Conservation (phyloP, 129 eudicot species). For the Oenanthe sinensis region DNA sequence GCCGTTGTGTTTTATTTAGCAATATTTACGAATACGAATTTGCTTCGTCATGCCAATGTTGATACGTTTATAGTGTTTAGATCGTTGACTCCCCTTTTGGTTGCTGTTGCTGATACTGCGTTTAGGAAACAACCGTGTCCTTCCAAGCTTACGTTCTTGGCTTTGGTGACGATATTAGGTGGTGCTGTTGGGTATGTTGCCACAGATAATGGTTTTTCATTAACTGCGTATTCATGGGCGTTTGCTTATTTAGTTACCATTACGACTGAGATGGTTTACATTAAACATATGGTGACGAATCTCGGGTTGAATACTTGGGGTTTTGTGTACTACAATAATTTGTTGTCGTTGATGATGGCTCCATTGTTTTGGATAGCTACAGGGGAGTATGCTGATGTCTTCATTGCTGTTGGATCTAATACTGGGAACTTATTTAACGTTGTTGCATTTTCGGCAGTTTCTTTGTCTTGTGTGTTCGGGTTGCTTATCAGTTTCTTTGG, state of each 20-base stretch:
- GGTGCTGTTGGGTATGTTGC: constrained; percentile 96
- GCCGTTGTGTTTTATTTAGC: constrained; percentile 74
- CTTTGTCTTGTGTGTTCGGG: constrained; percentile 77
- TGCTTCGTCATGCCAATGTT: constrained; percentile 89
- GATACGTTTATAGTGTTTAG: constrained; percentile 90
- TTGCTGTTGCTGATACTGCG: constrained; percentile 75
- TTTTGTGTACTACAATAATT: constrained; percentile 71
- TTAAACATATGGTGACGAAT: constrained; percentile 91
- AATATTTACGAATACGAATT: constrained; percentile 79
- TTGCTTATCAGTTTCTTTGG: constrained; percentile 88
- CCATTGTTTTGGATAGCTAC: constrained; percentile 86
- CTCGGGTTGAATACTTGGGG: constrained; percentile 96
- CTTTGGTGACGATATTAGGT: constrained; percentile 61
- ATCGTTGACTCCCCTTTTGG: constrained; percentile 71
- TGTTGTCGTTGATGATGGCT: constrained; percentile 86
- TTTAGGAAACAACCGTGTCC: constrained; percentile 84
- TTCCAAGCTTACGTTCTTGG: constrained; percentile 58
- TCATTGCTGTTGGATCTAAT: constrained; percentile 39
- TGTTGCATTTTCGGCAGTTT: constrained; percentile 64
- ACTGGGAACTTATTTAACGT: constrained; percentile 48
- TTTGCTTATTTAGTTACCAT: constrained; percentile 80
- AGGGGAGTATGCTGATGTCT: constrained; percentile 78
- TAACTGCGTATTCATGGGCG: constrained; percentile 94
- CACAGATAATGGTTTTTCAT: constrained; percentile 65
- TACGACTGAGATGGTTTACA: constrained; percentile 93